phyloP scores from a whole-genome alignment of 768 basidiomycete genomes.

The Atractiella rhizophila region DNA sequence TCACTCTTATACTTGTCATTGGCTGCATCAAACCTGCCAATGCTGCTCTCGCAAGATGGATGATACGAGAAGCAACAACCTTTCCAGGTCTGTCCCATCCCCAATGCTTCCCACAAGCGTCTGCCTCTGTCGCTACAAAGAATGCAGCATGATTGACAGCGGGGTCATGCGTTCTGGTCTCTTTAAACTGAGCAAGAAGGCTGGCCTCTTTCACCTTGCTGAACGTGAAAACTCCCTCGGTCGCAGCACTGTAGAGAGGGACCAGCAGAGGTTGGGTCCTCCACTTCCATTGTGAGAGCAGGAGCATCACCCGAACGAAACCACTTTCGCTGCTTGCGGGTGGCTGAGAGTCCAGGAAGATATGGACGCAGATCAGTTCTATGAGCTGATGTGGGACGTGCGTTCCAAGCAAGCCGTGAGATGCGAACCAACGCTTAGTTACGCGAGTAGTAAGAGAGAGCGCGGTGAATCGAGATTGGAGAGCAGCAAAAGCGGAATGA shows the following conservation, averaged over 20 bases:
- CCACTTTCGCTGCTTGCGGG: conserved; percentile 29
- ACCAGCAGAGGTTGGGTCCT: conserved; percentile 41
- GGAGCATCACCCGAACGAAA: conserved; percentile 41
- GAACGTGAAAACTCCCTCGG: conserved; percentile 18
- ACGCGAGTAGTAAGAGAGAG: conserved; percentile 66
- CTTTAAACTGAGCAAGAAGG: conserved; percentile 20
- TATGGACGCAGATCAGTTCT: conserved; percentile 56
- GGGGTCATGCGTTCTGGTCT: conserved; percentile 20
- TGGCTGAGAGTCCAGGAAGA: conserved; percentile 34
- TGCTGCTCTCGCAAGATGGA: conserved; percentile 44
- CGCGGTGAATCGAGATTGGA: conserved; percentile 53
- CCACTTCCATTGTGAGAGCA: conserved; percentile 45
- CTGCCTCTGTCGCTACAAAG: conserved; percentile 53
- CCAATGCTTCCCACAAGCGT: conserved; percentile 52
- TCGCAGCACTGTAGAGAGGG: conserved; percentile 34
- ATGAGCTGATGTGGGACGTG: conserved; percentile 54
- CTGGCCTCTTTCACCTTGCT: conserved; percentile 18
- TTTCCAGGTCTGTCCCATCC: conserved; percentile 38
- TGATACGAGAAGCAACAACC: conserved; percentile 47
- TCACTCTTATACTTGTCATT: conserved; percentile 20
- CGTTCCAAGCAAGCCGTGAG: conserved; percentile 50
- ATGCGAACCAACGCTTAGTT: conserved; percentile 72
- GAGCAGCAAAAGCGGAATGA: conserved; percentile 51
- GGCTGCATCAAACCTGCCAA: conserved; percentile 22
- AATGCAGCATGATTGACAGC: conserved; percentile 32